Evolutionary conservation across 2,329 filamentous ascomycete species (phyloP).

Genomic region (Penicillium janthinellum): DNA sequence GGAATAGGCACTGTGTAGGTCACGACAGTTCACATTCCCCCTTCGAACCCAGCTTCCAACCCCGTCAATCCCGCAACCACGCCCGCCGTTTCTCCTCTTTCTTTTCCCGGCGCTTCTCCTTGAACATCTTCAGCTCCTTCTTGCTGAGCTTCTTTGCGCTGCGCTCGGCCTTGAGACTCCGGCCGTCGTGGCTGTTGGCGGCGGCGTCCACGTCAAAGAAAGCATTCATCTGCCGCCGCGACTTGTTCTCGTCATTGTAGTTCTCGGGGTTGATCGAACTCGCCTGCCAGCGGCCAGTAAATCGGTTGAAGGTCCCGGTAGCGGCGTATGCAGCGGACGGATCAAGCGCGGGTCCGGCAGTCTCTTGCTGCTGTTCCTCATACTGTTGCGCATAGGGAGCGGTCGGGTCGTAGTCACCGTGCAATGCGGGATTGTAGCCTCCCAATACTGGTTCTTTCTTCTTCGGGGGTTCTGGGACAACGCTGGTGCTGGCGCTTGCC

Average conservation of each 20-base stretch:
- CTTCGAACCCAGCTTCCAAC: neutral
- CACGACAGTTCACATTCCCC: neutral
- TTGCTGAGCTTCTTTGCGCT: constrained; percentile 81
- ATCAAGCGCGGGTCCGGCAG: constrained; percentile 34
- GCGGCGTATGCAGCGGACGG: constrained; percentile 61
- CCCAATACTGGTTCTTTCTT: constrained; percentile 54
- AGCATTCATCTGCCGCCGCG: constrained; percentile 82
- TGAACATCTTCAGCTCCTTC: constrained; percentile 85
- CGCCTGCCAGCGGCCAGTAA: constrained; percentile 80
- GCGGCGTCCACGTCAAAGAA: constrained; percentile 96
- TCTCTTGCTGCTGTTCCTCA: constrained; percentile 37
- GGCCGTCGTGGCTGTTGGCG: constrained; percentile 85
- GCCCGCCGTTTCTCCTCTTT: constrained; percentile 94
- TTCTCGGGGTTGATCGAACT: constrained; percentile 69
- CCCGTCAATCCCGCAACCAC: constrained; percentile 77
- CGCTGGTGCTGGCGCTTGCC: constrained; percentile 27
- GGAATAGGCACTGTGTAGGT: neutral
- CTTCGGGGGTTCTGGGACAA: constrained; percentile 35
- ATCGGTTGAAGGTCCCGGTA: constrained; percentile 83
- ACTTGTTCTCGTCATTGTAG: constrained; percentile 86
- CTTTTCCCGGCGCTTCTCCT: constrained; percentile 81
- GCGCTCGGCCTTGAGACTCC: constrained; percentile 88
- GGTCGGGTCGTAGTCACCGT: constrained; percentile 93
- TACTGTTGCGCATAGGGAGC: constrained; percentile 82
- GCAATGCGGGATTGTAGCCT: constrained; percentile 94